phyloP scores from a whole-genome alignment of 2,329 filamentous ascomycete genomes.

The Alternaria sp. region DNA sequence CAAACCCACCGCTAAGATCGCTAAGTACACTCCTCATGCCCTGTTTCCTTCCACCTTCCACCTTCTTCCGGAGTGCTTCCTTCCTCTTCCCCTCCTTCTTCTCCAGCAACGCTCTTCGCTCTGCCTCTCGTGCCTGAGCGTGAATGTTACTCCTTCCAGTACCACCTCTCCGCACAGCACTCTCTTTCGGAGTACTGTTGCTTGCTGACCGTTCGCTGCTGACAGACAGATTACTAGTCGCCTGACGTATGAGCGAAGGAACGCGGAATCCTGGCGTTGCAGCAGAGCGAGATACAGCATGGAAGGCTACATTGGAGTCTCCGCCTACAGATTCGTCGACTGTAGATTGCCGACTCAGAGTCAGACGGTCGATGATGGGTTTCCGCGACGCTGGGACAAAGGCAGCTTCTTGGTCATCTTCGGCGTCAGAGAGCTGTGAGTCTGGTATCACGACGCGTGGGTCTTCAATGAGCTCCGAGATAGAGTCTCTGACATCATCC shows the following conservation, averaged over 20 bases:
- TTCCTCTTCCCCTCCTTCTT: constrained; percentile 61
- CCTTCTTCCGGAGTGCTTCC: constrained; percentile 57
- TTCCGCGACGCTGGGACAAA: constrained; percentile 50
- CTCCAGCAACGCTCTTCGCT: constrained; percentile 61
- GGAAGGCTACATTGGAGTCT: constrained; percentile 64
- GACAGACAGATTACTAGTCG: constrained; percentile 65
- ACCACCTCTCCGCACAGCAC: constrained; percentile 57
- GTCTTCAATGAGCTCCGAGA: constrained; percentile 83
- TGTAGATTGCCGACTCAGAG: constrained; percentile 65
- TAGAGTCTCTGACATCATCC: constrained; percentile 80
- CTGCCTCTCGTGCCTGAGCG: constrained; percentile 66
- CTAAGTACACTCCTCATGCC: constrained; percentile 46
- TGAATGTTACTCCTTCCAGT: constrained; percentile 68
- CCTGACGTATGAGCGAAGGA: constrained; percentile 74
- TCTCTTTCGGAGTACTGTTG: constrained; percentile 33
- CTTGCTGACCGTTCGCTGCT: constrained; percentile 47
- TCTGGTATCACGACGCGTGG: constrained; percentile 64
- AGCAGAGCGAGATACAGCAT: constrained; percentile 52
- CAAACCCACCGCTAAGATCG: constrained; percentile 46
- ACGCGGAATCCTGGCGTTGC: constrained; percentile 65
- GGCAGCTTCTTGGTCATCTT: constrained; percentile 42
- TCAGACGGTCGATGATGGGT: constrained; percentile 75
- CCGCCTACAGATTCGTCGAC: constrained; percentile 35
- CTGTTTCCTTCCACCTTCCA: constrained; percentile 35
- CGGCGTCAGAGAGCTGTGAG: constrained; percentile 54